Evolutionary conservation across 805 yeast species (phyloP), one percentile per base, ranked within the genome.

Genomic region (Candida easanensis): DNA sequence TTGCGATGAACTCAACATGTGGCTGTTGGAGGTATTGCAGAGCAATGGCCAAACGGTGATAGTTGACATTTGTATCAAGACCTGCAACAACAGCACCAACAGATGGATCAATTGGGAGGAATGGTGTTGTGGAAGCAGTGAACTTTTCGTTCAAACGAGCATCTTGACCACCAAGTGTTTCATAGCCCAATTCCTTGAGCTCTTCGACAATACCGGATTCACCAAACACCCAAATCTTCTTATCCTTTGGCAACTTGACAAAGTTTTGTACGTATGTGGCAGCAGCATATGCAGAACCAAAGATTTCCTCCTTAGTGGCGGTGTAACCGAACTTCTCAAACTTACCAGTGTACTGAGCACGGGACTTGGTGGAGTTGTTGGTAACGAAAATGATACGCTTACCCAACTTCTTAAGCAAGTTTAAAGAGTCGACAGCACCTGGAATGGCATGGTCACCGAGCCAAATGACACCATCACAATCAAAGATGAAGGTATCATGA

Each of bases 401-500:
- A 30, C 77, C 76, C 21, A 63, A 36, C 19, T 54, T 50, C 35
- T 56, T 74, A 51, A 93, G 69, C 33, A 84, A 60, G 9, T 73
- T 71, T 33, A 93, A 63, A 0, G 96, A 85, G 61, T 93, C 97
- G 11, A 70, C 73, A 2, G 88, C 85, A 15, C 76, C 69, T 6
- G 97, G 97, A 37, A 93, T 71, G 19, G 88, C 65, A 51, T 82
- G 86, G 49, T 78, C 80, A 2, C 98, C 98, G 38, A 85, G 67
- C 99, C 99, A 93, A 46, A 93, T 71, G 4, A 93, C 99, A 25
- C 99, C 99, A 32, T 93, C 99, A 68, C 99, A 93, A 59, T 93
- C 99, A 61, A 93, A 93, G 52, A 93, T 69, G 56, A 90, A 91
- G 46, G 87, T 88, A 60, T 89, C 97, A 62, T 84, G 85, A 40